Evolutionary conservation across 1,284 basidiomycete genomes (phyloP), one percentile per base, ranked within the genome.

Genomic region (Xerocomus nothofagi): DNA sequence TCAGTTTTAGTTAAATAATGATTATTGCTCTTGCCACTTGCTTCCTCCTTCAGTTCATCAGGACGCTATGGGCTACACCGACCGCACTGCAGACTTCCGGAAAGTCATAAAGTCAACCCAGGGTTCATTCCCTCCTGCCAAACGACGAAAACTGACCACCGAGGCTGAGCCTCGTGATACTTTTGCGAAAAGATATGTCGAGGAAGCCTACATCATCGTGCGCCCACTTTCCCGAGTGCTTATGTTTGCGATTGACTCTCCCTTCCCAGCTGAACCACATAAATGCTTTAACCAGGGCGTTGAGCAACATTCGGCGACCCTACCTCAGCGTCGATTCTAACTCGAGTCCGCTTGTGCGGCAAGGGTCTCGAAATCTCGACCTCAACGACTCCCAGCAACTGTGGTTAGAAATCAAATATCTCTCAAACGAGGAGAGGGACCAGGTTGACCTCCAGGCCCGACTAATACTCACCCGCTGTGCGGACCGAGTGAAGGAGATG

Each of bases 371-470:
- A 33, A 77, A 66, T 33, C 69, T 88, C 46, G 83, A 90, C 68
- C 61, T 87, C 11, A 73, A 68, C 40, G 73, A 73, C 42, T 62
- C 72, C 18, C 76, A 79, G 47, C 74, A 78, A 49, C 72, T 76
- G 24, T 91, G 86, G 86, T 70, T 80, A 12, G 80, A 81, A 49
- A 76, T 92, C 39, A 82, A 81, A 51, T 75, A 86, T 62, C 77
- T 96, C 14, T 84, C 81, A 21, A 92, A 95, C 60, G 82, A 88
- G 54, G 91, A 96, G 67, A 76, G 93, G 45, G 92, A 95, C 70
- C 89, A 94, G 68, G 88, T 96, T 53, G 93, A 96, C 73, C 74
- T 93, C 55, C 91, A 94, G 66, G 86, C 91, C 24, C 84, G 88
- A 54, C 78, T 91, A 51, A 86, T 93, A 44, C 74, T 96, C 50